phyloP scores from a whole-genome alignment of 768 basidiomycete species.

The Collybia sp. region DNA sequence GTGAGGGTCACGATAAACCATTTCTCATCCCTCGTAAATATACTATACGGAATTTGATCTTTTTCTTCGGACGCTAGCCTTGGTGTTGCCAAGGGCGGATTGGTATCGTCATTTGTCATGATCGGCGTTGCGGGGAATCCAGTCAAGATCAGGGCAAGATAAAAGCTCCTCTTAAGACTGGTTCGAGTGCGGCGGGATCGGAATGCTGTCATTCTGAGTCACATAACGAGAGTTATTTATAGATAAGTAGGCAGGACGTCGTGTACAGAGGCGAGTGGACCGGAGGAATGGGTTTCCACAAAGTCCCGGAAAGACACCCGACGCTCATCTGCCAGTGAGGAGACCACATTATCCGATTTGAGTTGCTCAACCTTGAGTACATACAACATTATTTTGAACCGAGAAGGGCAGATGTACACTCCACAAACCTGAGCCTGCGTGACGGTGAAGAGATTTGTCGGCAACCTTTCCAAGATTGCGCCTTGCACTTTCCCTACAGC shows the following conservation, averaged over 20 bases:
- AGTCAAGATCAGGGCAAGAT: no score
- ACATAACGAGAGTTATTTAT: conserved; percentile 2
- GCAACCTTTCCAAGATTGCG: conserved; percentile 55
- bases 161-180: no score
- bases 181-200: no score
- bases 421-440: conserved; percentile 59
- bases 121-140: no score
- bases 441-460: conserved; percentile 60
- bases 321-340: no score
- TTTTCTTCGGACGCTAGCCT: no score
- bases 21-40: conserved; percentile 55
- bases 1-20: conserved; percentile 63
- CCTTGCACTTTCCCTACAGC: conserved; percentile 62
- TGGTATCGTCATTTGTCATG: no score
- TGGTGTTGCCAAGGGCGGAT: no score
- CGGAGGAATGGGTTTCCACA: conserved; percentile 24
- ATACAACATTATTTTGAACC: neutral
- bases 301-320: conserved; percentile 32
- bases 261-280: conserved; percentile 42
- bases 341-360: conserved; percentile 55
- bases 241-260: conserved; percentile 55
- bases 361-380: conserved; percentile 55
- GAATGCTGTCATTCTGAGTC: neutral
- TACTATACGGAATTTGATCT: conserved; percentile 26
- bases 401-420: neutral